phyloP scores from a whole-genome alignment of 2,329 filamentous ascomycete genomes.

The Xylaria sp. region DNA sequence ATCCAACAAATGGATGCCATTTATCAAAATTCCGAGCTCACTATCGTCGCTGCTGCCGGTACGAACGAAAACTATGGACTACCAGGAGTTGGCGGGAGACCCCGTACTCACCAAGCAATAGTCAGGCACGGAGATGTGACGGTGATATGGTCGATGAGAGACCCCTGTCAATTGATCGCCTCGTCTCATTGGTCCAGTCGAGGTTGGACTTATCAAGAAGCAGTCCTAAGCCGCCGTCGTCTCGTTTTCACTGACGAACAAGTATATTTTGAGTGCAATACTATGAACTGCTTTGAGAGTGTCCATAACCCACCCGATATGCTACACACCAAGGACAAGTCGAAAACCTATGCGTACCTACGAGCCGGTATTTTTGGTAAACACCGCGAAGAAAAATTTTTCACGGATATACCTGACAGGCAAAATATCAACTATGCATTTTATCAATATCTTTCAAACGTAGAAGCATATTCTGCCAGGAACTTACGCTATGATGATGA shows the following conservation, averaged over 20 bases:
- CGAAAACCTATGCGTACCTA: not conserved
- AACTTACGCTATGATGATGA: conserved; percentile 32
- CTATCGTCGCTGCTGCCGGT: conserved; percentile 32
- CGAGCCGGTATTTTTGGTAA: not conserved
- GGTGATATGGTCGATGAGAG: not conserved
- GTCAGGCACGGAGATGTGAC: not conserved
- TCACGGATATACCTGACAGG: not conserved
- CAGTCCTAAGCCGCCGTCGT: conserved; percentile 43
- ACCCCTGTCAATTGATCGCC: not conserved
- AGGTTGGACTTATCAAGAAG: conserved; percentile 53
- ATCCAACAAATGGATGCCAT: conserved; percentile 36
- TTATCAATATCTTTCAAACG: not conserved
- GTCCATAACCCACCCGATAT: not conserved
- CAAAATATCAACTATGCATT: not conserved
- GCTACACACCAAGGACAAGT: not conserved
- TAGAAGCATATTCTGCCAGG: conserved; percentile 31
- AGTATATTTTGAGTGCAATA: conserved; percentile 37
- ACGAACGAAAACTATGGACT: conserved; percentile 30
- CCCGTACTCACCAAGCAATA: not conserved
- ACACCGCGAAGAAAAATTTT: not conserved
- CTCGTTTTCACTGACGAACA: conserved; percentile 49
- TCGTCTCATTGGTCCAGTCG: conserved; percentile 34
- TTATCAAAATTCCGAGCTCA: conserved; percentile 31
- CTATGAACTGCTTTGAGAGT: conserved; percentile 20
- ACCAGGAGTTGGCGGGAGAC: conserved; percentile 21